Evolutionary conservation across 2,329 filamentous ascomycete genomes (phyloP).

Genomic region (Beauveria bassiana): DNA sequence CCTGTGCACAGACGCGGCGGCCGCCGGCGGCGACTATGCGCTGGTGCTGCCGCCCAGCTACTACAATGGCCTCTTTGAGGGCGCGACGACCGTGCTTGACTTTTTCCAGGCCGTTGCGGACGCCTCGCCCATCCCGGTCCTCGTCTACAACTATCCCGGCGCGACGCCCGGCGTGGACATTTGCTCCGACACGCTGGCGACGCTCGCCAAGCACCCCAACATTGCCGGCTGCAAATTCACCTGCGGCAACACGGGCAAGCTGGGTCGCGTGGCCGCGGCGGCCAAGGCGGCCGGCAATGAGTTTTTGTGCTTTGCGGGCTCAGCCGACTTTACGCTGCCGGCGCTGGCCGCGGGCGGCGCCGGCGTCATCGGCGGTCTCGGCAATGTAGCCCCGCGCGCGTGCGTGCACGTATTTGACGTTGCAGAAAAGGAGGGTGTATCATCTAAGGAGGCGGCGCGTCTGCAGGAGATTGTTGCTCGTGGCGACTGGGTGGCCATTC

Average conservation of each 20-base stretch:
- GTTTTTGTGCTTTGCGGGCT: constrained; percentile 66
- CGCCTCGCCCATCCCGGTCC: constrained; percentile 52
- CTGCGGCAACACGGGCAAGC: constrained; percentile 62
- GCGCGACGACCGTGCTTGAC: constrained; percentile 44
- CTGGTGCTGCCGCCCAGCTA: constrained; percentile 71
- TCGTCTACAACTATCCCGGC: constrained; percentile 64
- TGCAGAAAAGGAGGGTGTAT: constrained; percentile 42
- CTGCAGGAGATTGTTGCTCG: constrained; percentile 58
- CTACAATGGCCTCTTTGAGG: constrained; percentile 60
- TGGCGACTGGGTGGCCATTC: constrained; percentile 66
- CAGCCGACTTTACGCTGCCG: constrained; percentile 65
- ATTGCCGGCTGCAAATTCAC: constrained; percentile 64
- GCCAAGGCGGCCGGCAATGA: constrained; percentile 36
- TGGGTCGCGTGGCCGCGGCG: constrained; percentile 54
- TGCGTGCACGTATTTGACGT: constrained; percentile 55
- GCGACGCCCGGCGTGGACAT: constrained; percentile 58
- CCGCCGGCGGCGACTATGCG: constrained; percentile 65
- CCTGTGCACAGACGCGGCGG: constrained; percentile 60
- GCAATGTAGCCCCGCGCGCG: constrained; percentile 61
- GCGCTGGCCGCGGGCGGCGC: constrained; percentile 60
- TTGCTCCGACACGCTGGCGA: constrained; percentile 52
- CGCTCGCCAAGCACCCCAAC: constrained; percentile 53
- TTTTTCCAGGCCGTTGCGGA: constrained; percentile 61
- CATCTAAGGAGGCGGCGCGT: constrained; percentile 50
- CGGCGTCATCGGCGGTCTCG: constrained; percentile 64